These are phyloP conservation scores for Verticillium nonalfalfae DNA, from an alignment of 2,329 filamentous ascomycete species.

Conservation along the genomic window DNA sequence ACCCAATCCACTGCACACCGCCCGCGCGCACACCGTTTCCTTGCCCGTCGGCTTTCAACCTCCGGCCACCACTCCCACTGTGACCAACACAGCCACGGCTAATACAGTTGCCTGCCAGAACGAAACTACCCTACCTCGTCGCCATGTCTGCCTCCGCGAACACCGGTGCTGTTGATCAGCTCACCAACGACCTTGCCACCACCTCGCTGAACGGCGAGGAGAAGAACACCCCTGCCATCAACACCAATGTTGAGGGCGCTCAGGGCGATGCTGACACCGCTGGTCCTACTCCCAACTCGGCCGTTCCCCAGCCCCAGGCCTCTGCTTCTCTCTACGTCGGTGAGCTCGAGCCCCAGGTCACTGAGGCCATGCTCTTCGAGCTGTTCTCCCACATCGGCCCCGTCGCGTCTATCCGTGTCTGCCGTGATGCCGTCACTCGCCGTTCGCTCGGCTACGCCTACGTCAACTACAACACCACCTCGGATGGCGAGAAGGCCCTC, in stretches of 20 bases:
- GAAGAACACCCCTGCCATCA: slow-evolving; percentile 58
- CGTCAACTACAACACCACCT: slow-evolving; percentile 98
- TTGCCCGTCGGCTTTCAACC: slow-evolving; percentile 2
- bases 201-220: slow-evolving; percentile 62
- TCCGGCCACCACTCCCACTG: not conserved
- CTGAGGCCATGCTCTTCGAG: slow-evolving; percentile 99
- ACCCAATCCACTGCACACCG: too few relatives aligned
- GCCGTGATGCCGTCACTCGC: slow-evolving; percentile 96
- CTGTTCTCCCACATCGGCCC: slow-evolving; percentile 99
- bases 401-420: slow-evolving; percentile 98
- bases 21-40: not conserved
- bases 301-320: slow-evolving; percentile 75
- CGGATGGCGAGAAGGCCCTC: slow-evolving; percentile 94
- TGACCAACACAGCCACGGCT: not conserved
- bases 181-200: slow-evolving; percentile 71
- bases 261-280: slow-evolving; percentile 55
- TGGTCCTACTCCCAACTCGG: slow-evolving; percentile 65
- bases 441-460: slow-evolving; percentile 99
- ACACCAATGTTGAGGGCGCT: slow-evolving; percentile 61
- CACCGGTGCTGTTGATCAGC: slow-evolving; percentile 67
- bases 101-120: not conserved
- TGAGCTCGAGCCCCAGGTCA: slow-evolving; percentile 95
- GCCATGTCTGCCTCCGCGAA: slow-evolving; percentile 57
- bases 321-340: slow-evolving; percentile 98
- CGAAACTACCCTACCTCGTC: slow-evolving; percentile 10